phyloP scores from a whole-genome alignment of 164 flowering plant genomes.

The Pachysandra terminalis region DNA sequence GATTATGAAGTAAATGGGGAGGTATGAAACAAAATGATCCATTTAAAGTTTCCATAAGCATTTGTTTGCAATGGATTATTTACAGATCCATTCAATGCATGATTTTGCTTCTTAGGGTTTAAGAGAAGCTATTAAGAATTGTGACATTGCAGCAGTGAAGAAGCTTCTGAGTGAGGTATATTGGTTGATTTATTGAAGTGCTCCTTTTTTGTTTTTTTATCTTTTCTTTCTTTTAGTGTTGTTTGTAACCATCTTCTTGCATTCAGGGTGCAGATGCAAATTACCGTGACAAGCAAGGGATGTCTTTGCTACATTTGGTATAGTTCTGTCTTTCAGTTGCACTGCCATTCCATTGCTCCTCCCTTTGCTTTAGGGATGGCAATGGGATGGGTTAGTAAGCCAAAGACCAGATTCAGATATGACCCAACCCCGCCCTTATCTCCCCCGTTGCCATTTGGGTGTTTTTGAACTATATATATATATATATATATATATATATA shows the following conservation, averaged over 20 bases:
- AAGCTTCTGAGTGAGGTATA: conserved; percentile 77
- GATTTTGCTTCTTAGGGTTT: conserved; percentile 52
- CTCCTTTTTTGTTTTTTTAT: too few species aligned
- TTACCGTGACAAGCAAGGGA: conserved; percentile 89
- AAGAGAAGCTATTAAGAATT: conserved; percentile 91
- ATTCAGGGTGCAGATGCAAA: conserved; percentile 93
- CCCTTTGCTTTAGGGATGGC: too few species aligned
- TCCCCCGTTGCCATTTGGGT: too few species aligned
- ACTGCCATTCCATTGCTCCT: conserved; percentile 1
- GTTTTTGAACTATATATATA: too few species aligned
- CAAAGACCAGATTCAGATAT: too few species aligned
- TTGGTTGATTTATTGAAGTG: background rate
- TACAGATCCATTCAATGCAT: conserved; percentile 5
- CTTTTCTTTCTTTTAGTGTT: too few species aligned
- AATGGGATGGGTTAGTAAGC: too few species aligned
- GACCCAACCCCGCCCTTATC: too few species aligned
- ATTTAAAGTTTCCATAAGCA: background rate
- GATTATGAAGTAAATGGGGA: conserved; percentile 88
- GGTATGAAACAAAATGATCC: conserved; percentile 39
- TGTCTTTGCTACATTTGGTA: conserved; percentile 91
- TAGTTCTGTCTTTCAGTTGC: conserved; percentile 10
- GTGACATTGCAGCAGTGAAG: conserved; percentile 60
- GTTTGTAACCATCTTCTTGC: too few species aligned
- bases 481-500: too few species aligned
- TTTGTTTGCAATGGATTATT: background rate